phyloP scores from a whole-genome alignment of 2,329 filamentous ascomycete species.

The Laburnicola sp. region DNA sequence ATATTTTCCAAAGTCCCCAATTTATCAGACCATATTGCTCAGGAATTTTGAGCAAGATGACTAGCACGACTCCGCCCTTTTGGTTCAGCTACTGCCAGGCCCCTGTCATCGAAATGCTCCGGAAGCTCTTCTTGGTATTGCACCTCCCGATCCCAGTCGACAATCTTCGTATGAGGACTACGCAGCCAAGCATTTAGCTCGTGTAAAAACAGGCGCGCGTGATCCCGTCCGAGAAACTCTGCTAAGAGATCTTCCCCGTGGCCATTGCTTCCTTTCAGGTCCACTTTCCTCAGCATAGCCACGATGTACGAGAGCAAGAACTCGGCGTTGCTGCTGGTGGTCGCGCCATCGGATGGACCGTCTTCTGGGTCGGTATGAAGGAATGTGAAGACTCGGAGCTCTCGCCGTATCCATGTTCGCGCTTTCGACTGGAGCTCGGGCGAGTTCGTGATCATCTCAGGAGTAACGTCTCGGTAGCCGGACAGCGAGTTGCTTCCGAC shows the following conservation, averaged over 20 bases:
- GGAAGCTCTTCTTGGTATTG: constrained; percentile 61
- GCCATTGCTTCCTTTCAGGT: constrained; percentile 76
- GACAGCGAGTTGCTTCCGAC: constrained; percentile 81
- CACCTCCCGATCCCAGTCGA: constrained; percentile 78
- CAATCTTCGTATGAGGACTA: constrained; percentile 72
- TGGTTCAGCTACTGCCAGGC: neutral
- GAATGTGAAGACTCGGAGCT: constrained; percentile 81
- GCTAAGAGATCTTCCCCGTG: constrained; percentile 77
- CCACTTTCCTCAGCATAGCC: constrained; percentile 78
- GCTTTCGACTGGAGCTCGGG: constrained; percentile 73
- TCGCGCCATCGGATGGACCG: constrained; percentile 21
- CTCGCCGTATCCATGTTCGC: constrained; percentile 78
- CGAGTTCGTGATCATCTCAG: constrained; percentile 65
- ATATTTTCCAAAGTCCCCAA: too few species aligned
- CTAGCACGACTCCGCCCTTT: too few species aligned
- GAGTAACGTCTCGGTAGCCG: constrained; percentile 72
- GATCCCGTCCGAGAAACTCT: constrained; percentile 75
- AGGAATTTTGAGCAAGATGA: too few species aligned
- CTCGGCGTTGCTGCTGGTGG: constrained; percentile 69
- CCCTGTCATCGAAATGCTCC: neutral
- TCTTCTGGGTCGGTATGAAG: constrained; percentile 52
- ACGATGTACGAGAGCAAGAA: constrained; percentile 86
- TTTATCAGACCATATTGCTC: too few species aligned
- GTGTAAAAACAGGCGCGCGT: constrained; percentile 77
- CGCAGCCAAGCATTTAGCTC: constrained; percentile 81